Evolutionary conservation across 495 filamentous ascomycete species (phyloP).

Genomic region (Trichoderma reesei): DNA sequence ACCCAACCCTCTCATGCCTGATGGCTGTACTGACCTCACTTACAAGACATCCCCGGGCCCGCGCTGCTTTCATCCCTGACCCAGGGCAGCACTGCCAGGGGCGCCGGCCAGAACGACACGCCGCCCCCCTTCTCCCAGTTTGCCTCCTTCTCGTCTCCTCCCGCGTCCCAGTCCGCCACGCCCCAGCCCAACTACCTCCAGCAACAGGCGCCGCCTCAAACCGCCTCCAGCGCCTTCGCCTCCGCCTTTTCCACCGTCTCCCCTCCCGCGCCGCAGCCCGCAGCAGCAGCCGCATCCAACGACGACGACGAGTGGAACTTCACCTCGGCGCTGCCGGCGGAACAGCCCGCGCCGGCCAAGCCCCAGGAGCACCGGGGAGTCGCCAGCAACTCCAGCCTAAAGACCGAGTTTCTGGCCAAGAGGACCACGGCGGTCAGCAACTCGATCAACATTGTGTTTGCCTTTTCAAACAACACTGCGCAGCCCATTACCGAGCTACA

Average conservation of each 20-base stretch:
- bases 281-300: constrained; percentile 25
- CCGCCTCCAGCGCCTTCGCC: constrained; percentile 57
- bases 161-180: constrained; percentile 34
- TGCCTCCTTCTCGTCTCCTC: constrained; percentile 38
- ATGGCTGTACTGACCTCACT: not conserved
- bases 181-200: constrained; percentile 37
- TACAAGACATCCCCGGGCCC: constrained; percentile 49
- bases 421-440: constrained; percentile 37
- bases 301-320: constrained; percentile 93
- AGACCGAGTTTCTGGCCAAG: constrained; percentile 40
- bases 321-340: constrained; percentile 71
- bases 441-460: constrained; percentile 51
- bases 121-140: constrained; percentile 52
- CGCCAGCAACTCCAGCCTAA: constrained; percentile 41
- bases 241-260: constrained; percentile 42
- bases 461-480: constrained; percentile 70
- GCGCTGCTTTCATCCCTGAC: constrained; percentile 55
- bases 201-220: constrained; percentile 30
- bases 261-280: constrained; percentile 19
- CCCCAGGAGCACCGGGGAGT: constrained; percentile 37
- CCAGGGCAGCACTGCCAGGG: constrained; percentile 44
- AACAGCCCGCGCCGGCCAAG: constrained; percentile 23
- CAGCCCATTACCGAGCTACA: constrained; percentile 68
- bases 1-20: not conserved
- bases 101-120: constrained; percentile 27